Evolutionary conservation across 352 stramenopile species (phyloP).

Genomic region (Globisporangium nunn): DNA sequence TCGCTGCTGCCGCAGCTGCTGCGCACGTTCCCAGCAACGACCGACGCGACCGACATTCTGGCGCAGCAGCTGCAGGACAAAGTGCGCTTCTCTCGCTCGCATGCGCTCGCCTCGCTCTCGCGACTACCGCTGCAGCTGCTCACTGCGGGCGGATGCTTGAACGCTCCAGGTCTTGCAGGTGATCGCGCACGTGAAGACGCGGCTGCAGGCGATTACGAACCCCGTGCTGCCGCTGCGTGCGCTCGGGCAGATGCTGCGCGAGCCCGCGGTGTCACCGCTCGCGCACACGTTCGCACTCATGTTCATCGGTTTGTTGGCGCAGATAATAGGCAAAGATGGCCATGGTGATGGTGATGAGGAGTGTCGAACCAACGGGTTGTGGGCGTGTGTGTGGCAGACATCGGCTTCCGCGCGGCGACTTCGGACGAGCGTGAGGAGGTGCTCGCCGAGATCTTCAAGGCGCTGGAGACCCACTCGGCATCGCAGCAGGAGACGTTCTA

Average conservation of each 20-base stretch:
- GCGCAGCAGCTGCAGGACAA: constrained; percentile 63
- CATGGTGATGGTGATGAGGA: too few relatives aligned
- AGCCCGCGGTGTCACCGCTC: constrained; percentile 37
- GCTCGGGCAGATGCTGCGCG: constrained; percentile 35
- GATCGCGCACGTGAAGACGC: constrained; percentile 65
- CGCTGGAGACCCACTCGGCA: constrained; percentile 23
- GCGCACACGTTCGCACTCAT: constrained; percentile 64
- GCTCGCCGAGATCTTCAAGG: constrained; percentile 24
- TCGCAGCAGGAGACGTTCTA: constrained; percentile 62
- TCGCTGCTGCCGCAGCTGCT: constrained; percentile 63
- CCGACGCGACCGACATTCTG: constrained; percentile 13
- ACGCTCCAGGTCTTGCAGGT: constrained; percentile 55
- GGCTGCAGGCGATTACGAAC: constrained; percentile 41
- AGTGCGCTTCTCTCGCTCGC: constrained; percentile 16
- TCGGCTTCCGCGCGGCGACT: constrained; percentile 50
- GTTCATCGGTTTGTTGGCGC: constrained; percentile 47
- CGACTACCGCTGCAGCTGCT: not conserved
- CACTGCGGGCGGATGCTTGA: not conserved
- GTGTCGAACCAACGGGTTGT: too few relatives aligned
- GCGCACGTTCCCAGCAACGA: constrained; percentile 44
- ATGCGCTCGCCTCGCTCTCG: too few relatives aligned
- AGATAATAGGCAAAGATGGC: too few relatives aligned
- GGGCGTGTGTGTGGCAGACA: constrained; percentile 22
- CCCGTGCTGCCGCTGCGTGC: constrained; percentile 43
- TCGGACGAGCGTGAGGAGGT: constrained; percentile 33